These are phyloP conservation scores for Wickerhamiella allomyrinae DNA, from an alignment of 805 yeast genomes.

Conservation along the genomic window DNA sequence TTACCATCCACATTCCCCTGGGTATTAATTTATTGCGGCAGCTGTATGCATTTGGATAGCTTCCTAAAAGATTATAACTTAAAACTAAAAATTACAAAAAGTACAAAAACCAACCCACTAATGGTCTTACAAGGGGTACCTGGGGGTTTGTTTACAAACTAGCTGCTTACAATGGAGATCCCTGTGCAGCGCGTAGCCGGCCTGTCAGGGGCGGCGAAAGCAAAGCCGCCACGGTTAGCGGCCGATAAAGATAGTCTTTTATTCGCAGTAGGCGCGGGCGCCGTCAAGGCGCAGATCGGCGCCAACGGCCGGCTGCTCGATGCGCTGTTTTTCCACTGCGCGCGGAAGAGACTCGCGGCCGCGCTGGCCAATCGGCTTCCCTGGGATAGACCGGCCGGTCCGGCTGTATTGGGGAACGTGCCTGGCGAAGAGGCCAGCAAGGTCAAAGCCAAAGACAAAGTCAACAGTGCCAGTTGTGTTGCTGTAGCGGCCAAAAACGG, in stretches of 20 bases:
- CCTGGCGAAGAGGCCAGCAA: conserved; percentile 19
- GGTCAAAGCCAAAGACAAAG: conserved; percentile 20
- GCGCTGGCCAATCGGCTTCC: conserved; percentile 4
- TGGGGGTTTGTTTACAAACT: conserved; percentile 2
- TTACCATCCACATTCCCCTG: too few species aligned
- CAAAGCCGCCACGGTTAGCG: conserved; percentile 4
- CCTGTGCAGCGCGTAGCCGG: conserved; percentile 13
- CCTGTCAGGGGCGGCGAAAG: conserved; percentile 12
- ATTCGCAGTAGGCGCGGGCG: conserved; percentile 22
- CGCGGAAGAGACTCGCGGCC: conserved; percentile 9
- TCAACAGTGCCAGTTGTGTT: conserved; percentile 27
- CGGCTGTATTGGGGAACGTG: not conserved
- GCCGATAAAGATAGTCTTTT: conserved; percentile 12
- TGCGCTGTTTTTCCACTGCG: conserved; percentile 5
- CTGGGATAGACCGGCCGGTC: conserved; percentile 5
- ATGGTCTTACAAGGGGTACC: too few species aligned
- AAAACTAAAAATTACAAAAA: too few species aligned
- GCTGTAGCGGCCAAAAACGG: conserved; percentile 41
- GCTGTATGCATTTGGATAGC: too few species aligned
- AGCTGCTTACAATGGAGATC: not conserved
- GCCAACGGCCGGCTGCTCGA: not conserved
- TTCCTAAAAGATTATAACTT: too few species aligned
- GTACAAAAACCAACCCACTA: too few species aligned
- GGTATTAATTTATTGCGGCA: too few species aligned
- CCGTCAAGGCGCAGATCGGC: conserved; percentile 12